Conservation (phyloP, 2,329 filamentous ascomycete genomes). For the Alternaria arborescens region DNA sequence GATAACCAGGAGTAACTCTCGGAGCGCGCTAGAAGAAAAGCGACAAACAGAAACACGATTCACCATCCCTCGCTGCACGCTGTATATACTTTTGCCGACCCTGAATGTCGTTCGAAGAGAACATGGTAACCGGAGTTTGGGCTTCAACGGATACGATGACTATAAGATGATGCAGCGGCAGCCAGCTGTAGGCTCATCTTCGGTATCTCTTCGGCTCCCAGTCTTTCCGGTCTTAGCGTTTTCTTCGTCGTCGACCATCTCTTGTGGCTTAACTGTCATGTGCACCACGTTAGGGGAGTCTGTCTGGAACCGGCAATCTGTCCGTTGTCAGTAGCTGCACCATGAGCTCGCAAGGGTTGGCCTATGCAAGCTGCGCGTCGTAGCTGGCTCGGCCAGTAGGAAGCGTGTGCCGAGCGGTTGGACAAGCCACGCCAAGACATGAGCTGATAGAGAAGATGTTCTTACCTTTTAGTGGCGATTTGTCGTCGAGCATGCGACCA, state of each 20-base stretch:
- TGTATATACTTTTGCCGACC: constrained; percentile 6
- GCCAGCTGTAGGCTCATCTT: constrained; percentile 63
- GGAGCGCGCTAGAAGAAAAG: background rate
- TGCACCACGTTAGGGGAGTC: constrained; percentile 87
- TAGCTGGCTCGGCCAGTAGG: constrained; percentile 18
- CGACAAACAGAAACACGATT: background rate
- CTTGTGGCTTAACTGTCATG: constrained; percentile 89
- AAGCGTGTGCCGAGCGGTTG: constrained; percentile 21
- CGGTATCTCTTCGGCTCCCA: constrained; percentile 60
- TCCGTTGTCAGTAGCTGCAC: constrained; percentile 17
- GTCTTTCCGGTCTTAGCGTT: constrained; percentile 74
- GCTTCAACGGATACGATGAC: constrained; percentile 16
- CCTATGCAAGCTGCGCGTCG: constrained; percentile 10
- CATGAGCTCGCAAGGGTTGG: background rate
- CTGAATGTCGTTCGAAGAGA: background rate
- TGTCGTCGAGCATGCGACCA: constrained; percentile 89
- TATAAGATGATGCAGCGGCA: constrained; percentile 73
- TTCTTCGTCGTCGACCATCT: constrained; percentile 81
- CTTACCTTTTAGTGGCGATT: constrained; percentile 81
- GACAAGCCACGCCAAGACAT: constrained; percentile 33
- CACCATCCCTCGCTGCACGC: background rate
- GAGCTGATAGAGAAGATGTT: constrained; percentile 32
- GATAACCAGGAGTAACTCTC: constrained; percentile 7
- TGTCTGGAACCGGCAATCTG: constrained; percentile 80
- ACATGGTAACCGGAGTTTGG: background rate